Conservation (phyloP, 306 rosid species). For the Cucurbita moschata region DNA sequence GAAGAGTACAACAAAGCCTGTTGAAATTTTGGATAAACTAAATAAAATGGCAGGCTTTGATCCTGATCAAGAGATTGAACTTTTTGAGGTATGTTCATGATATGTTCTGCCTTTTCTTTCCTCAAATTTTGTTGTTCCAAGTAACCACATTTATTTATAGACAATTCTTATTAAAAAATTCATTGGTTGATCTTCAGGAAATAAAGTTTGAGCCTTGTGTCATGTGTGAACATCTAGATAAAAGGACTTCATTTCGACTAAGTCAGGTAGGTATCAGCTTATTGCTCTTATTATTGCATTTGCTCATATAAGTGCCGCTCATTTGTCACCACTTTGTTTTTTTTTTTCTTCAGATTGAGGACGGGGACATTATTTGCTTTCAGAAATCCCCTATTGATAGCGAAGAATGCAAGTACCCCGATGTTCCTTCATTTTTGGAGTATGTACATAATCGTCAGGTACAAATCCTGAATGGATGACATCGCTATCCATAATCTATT, state of each 20-base stretch:
- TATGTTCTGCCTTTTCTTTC: background rate
- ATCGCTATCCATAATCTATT: background rate
- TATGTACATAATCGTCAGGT: slow-evolving; percentile 95
- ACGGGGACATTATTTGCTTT: slow-evolving; percentile 89
- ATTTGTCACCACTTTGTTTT: background rate
- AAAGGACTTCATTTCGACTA: slow-evolving; percentile 40
- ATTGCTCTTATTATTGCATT: background rate
- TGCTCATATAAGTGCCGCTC: background rate
- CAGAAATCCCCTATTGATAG: slow-evolving; percentile 41
- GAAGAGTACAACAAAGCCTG: slow-evolving; percentile 45
- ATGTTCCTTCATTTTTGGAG: slow-evolving; percentile 71
- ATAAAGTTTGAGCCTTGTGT: slow-evolving; percentile 70
- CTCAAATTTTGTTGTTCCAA: background rate
- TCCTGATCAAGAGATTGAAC: slow-evolving; percentile 62
- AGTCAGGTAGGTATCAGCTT: slow-evolving; percentile 41
- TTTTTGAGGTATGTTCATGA: slow-evolving; percentile 52
- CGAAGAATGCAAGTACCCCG: slow-evolving; percentile 47
- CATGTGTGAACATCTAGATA: slow-evolving; percentile 69
- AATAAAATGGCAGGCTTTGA: slow-evolving; percentile 75
- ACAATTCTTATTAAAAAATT: background rate
- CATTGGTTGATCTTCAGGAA: slow-evolving; percentile 38
- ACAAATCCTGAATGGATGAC: background rate
- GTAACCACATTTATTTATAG: background rate
- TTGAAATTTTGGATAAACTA: slow-evolving; percentile 48
- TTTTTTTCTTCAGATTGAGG: slow-evolving; percentile 55